Evolutionary conservation across 768 basidiomycete species (phyloP), one percentile per base, ranked within the genome.

Genomic region (Piloderma croceum): DNA sequence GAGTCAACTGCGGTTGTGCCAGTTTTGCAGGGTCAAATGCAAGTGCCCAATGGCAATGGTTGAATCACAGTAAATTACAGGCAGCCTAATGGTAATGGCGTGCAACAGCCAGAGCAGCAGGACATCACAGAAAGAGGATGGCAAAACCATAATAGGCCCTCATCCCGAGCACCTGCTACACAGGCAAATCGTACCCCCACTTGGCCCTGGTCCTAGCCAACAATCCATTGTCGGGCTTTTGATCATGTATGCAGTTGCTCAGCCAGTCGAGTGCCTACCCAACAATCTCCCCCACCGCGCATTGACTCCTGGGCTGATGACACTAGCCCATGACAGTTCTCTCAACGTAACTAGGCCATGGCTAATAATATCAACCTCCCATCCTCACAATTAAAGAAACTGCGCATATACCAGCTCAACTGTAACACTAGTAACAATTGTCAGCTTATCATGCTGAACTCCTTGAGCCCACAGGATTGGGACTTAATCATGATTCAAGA

Each of bases 401-500:
- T 61, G 0, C 23, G 40, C 1, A 47, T 60, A 2, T 50, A 49
- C 46, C 55, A 56, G 25, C 34, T 10, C 10, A 35, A 35, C 34
- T 19, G 10, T 10, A 35, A 21, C 13, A 35, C 10, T 10, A 10
- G 9, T 10, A 10, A 9, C 10, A 35, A 35, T 10, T 9, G 10
- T 19, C 34, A 35, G 10, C 17, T 35, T 10, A 19, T 10, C 34
- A 9, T 35, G 9, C 9, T 35, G 9, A 35, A 35, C 34, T 13
- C 12, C 10, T 9, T 19, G 9, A 19, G 9, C 9, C 12, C 9
- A 9, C 10, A 35, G 13, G 34, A 35, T 19, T 35, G 18, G 10
- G 13, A 35, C 34, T 10, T 35, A 9, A 9, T 35, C 20, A 10
- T 10, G 10, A 13, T 35, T 19, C 34, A 35, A 19, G 34, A 35